phyloP scores from a whole-genome alignment of 345 rosid genomes.

The Aurinia saxatilis region DNA sequence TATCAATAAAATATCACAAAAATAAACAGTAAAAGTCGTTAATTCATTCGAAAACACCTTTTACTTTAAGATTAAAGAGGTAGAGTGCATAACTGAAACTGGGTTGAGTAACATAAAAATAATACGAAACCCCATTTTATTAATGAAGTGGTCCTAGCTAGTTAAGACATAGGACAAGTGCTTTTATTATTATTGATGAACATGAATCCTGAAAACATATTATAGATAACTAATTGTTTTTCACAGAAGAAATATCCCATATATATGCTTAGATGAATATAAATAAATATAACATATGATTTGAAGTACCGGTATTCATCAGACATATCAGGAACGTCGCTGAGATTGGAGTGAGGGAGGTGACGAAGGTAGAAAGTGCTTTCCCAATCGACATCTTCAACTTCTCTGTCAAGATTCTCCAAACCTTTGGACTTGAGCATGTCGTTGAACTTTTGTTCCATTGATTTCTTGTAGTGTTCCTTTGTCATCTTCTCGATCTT shows the following conservation, averaged over 20 bases:
- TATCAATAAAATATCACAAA: slow-evolving; percentile 3
- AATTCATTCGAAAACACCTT: neutral
- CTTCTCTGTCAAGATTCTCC: slow-evolving; percentile 44
- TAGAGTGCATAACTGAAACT: neutral
- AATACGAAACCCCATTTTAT: neutral
- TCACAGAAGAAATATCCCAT: neutral
- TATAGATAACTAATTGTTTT: neutral
- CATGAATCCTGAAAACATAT: neutral
- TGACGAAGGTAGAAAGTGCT: slow-evolving; percentile 75
- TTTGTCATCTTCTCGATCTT: slow-evolving; percentile 62
- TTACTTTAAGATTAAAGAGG: neutral
- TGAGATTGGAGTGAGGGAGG: slow-evolving; percentile 54
- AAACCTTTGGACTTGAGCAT: slow-evolving; percentile 59
- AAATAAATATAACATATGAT: neutral
- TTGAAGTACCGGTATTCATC: slow-evolving; percentile 42
- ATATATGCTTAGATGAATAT: neutral
- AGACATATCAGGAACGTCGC: slow-evolving; percentile 51
- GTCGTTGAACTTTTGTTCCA: slow-evolving; percentile 64
- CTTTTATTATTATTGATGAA: neutral
- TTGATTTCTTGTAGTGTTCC: slow-evolving; percentile 54
- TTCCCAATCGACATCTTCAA: slow-evolving; percentile 79
- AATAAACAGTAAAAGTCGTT: neutral
- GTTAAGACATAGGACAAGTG: neutral
- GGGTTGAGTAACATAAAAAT: neutral
- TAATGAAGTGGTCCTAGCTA: neutral